phyloP scores from a whole-genome alignment of 2,329 filamentous ascomycete species.

The Cladosporium colombiae region DNA sequence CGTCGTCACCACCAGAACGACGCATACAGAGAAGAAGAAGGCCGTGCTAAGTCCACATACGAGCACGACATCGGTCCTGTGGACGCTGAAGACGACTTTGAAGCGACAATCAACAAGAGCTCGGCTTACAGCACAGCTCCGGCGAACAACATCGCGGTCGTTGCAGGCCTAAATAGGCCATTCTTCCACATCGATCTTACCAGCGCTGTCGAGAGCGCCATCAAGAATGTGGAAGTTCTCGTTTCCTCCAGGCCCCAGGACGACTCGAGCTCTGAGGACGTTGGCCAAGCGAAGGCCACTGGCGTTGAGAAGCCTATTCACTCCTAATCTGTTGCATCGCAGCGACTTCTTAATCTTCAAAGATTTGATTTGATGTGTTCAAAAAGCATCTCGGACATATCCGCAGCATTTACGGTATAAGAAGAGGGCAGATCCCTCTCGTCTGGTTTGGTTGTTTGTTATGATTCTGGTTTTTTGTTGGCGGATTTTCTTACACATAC shows the following conservation, averaged over 20 bases:
- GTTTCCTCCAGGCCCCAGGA: neutral
- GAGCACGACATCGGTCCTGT: slow-evolving; percentile 31
- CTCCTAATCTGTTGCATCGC: neutral
- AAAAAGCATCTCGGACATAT: slow-evolving; percentile 10
- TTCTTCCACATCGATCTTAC: slow-evolving; percentile 94
- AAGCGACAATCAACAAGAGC: slow-evolving; percentile 50
- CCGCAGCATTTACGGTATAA: slow-evolving; percentile 10
- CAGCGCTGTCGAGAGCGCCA: slow-evolving; percentile 81
- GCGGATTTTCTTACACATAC: neutral
- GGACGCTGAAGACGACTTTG: slow-evolving; percentile 34
- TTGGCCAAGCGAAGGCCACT: neutral
- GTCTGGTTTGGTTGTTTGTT: neutral
- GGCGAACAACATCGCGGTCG: slow-evolving; percentile 56
- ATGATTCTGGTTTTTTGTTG: neutral
- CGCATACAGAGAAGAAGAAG: slow-evolving; percentile 37
- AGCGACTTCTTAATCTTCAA: neutral
- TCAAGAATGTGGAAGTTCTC: slow-evolving; percentile 69
- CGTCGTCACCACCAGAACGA: slow-evolving; percentile 44
- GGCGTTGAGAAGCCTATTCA: neutral
- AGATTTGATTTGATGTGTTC: slow-evolving; percentile 1
- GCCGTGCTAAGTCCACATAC: slow-evolving; percentile 27
- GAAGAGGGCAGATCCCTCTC: slow-evolving; percentile 17
- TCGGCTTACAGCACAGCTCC: slow-evolving; percentile 48
- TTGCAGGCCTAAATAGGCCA: slow-evolving; percentile 85
- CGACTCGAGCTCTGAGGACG: neutral